A percentile compares a stretch with the other conserved stretches of the same genome.
These are phyloP conservation scores for Cydonia oblonga DNA, from an alignment of 331 rosid genomes.

Conservation along the genomic window DNA sequence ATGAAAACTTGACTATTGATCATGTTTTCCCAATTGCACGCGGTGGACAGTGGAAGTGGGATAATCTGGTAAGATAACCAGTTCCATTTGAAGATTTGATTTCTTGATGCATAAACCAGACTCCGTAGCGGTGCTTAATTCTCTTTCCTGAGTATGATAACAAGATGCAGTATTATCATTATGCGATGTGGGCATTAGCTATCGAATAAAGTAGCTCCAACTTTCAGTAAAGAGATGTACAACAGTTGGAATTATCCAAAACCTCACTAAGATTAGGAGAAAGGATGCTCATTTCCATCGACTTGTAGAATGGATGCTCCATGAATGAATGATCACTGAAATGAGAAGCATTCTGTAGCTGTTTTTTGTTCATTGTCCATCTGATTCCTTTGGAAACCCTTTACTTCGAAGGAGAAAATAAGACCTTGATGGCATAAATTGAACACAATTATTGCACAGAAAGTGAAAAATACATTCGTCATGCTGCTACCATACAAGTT, in stretches of 20 bases:
- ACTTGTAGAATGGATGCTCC: neutral
- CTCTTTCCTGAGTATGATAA: neutral
- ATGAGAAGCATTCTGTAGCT: neutral
- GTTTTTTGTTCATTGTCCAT: neutral
- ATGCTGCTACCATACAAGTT: too few species aligned
- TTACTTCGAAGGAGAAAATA: neutral
- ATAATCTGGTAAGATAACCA: slow-evolving; percentile 55
- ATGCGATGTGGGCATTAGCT: neutral
- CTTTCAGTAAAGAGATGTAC: neutral
- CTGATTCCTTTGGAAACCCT: neutral
- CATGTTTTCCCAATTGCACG: slow-evolving; percentile 66
- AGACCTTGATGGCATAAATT: neutral
- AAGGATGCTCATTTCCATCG: neutral
- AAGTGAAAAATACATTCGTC: neutral
- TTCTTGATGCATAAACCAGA: neutral
- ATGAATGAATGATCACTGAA: neutral
- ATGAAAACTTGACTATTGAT: slow-evolving; percentile 83
- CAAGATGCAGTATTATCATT: too few species aligned
- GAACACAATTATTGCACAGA: neutral
- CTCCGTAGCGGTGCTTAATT: neutral
- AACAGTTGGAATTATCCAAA: neutral
- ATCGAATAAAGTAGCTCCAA: neutral
- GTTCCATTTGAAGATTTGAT: neutral
- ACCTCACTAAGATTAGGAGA: neutral
- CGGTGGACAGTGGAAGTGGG: slow-evolving; percentile 97